Conservation (phyloP, 495 filamentous ascomycete species). For the Clohesyomyces aquaticus region DNA sequence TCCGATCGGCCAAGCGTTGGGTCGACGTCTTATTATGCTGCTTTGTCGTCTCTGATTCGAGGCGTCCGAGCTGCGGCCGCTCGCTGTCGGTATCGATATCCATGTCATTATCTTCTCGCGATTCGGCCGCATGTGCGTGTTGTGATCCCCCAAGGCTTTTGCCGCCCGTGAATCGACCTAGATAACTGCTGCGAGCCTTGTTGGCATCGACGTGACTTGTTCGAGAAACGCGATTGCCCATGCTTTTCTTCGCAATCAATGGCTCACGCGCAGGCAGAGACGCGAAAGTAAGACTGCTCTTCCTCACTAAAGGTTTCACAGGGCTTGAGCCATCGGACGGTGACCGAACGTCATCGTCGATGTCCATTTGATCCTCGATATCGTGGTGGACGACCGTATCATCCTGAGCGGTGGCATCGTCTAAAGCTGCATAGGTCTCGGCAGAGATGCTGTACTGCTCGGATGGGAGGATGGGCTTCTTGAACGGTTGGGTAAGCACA, state of each 20-base stretch:
- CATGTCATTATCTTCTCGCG: slow-evolving; percentile 58
- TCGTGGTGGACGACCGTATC: slow-evolving; percentile 37
- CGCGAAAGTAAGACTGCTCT: slow-evolving; percentile 92
- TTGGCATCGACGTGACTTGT: slow-evolving; percentile 77
- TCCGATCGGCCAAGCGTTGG: slow-evolving; percentile 86
- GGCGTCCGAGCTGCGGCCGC: slow-evolving; percentile 37
- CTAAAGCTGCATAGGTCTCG: slow-evolving; percentile 18
- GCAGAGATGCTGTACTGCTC: slow-evolving; percentile 22
- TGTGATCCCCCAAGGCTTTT: slow-evolving; percentile 57
- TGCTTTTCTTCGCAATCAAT: slow-evolving; percentile 74
- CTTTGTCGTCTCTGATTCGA: slow-evolving; percentile 54
- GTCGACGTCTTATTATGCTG: slow-evolving; percentile 87
- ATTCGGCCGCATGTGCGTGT: slow-evolving; percentile 52
- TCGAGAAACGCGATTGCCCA: slow-evolving; percentile 71
- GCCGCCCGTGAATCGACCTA: slow-evolving; percentile 64
- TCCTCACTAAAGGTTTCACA: slow-evolving; percentile 69
- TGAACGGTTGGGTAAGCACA: slow-evolving; percentile 12
- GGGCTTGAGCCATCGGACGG: slow-evolving; percentile 67
- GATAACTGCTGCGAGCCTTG: slow-evolving; percentile 61
- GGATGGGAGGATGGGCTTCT: slow-evolving; percentile 15
- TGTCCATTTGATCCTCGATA: slow-evolving; percentile 51
- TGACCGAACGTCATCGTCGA: slow-evolving; percentile 60
- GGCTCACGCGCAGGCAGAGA: slow-evolving; percentile 90
- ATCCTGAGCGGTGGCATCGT: slow-evolving; percentile 13
- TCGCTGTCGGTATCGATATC: slow-evolving; percentile 65